These are phyloP conservation scores for Flaveria robusta DNA, from an alignment of 129 eudicot species.

Conservation along the genomic window DNA sequence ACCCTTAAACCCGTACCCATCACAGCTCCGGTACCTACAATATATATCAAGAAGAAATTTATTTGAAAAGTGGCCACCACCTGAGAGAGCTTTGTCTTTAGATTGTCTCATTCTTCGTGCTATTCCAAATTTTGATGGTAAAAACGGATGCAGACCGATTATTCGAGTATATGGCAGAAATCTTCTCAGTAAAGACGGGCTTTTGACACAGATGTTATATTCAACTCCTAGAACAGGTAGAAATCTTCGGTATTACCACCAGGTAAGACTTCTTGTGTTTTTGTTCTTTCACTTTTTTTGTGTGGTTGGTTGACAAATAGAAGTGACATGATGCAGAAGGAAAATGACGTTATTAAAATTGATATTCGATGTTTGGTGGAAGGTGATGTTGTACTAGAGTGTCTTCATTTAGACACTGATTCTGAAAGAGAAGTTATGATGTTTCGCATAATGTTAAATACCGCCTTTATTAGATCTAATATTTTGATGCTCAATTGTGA, in stretches of 20 bases:
- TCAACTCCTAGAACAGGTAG: constrained; percentile 75
- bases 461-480: constrained; percentile 94
- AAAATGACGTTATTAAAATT: constrained; percentile 88
- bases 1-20: constrained; percentile 90
- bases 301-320: constrained; percentile 1
- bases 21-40: constrained; percentile 95
- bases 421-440: constrained; percentile 96
- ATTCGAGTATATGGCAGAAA: constrained; percentile 89
- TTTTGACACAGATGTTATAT: constrained; percentile 82
- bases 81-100: constrained; percentile 82
- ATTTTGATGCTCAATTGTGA: constrained; percentile 82
- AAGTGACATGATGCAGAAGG: constrained; percentile 65
- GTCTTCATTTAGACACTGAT: constrained; percentile 84
- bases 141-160: constrained; percentile 85
- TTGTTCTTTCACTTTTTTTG: not conserved
- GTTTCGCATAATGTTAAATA: constrained; percentile 97
- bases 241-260: constrained; percentile 77
- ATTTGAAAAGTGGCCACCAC: constrained; percentile 96
- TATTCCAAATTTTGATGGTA: constrained; percentile 82
- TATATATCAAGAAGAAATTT: constrained; percentile 87
- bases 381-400: constrained; percentile 97
- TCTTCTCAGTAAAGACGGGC: constrained; percentile 81
- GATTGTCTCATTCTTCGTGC: constrained; percentile 94
- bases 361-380: constrained; percentile 95
- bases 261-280: constrained; percentile 45